Conservation (phyloP, 768 basidiomycete genomes). For the Thelephora aurantiotincta region DNA sequence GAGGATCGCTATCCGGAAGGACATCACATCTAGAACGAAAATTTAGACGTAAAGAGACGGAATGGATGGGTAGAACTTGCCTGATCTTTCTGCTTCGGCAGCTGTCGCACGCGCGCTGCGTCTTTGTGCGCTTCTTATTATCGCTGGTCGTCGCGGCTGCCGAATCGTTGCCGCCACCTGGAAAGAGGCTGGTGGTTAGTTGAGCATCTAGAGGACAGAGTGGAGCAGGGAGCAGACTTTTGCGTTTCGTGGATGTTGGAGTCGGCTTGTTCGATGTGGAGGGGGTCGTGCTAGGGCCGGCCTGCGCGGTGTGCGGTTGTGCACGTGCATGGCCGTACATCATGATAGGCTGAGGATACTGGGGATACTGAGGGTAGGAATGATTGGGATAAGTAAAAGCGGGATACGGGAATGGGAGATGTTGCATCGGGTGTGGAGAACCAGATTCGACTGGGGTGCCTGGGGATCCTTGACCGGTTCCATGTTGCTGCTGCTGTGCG, state of each 20-base stretch:
- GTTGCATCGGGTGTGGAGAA: conserved; percentile 38
- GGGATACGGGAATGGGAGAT: conserved; percentile 29
- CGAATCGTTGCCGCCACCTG: conserved; percentile 14
- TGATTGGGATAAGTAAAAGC: conserved; percentile 20
- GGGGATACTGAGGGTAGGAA: conserved; percentile 41
- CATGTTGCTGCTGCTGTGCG: conserved; percentile 11
- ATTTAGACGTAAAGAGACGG: conserved; percentile 8
- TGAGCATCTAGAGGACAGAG: conserved; percentile 4
- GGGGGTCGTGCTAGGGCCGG: conserved; percentile 18
- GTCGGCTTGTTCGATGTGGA: conserved; percentile 41
- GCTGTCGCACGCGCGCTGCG: conserved; percentile 83
- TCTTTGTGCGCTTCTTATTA: conserved; percentile 82
- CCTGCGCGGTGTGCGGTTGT: conserved; percentile 18
- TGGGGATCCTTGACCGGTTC: conserved; percentile 25
- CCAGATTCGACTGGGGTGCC: conserved; percentile 23
- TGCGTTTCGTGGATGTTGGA: conserved; percentile 24
- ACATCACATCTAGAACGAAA: conserved; percentile 60
- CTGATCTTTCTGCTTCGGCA: conserved; percentile 87
- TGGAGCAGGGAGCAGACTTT: conserved; percentile 2
- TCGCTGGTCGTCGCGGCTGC: conserved; percentile 22
- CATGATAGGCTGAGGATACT: conserved; percentile 38
- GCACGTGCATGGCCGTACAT: conserved; percentile 40
- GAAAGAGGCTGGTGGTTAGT: conserved; percentile 17
- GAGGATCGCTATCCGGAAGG: conserved; percentile 60
- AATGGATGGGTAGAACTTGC: conserved; percentile 16